Evolutionary conservation across 352 stramenopile species (phyloP), one percentile per base, ranked within the genome.

Genomic region (Globisporangium echinulatum): DNA sequence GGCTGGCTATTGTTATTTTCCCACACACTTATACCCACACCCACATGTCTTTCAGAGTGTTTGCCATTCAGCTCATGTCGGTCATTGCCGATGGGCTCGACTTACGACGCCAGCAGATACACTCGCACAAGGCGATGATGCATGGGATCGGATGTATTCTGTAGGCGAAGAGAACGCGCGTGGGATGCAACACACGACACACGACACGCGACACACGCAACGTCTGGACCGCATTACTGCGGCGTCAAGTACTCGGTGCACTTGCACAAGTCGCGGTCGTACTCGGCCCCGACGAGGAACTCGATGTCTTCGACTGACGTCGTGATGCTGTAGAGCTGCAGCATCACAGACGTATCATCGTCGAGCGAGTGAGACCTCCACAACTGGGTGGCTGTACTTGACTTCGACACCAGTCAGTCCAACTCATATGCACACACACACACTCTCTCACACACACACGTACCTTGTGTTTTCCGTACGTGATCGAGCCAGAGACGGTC

Each of bases 211-310:
- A 44, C 40, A 44, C 40, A 14, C 11, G 39, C 37, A 3, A 19
- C 38, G 25, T 33, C 25, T 33, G 25, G 25, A 33, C 25, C 25
- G 25, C 25, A 6, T 68, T 49, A 88, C 49, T 67, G 68, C 50
- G 80, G 76, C 43, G 74, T 82, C 61, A 87, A 56, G 61, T 92
- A 95, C 51, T 90, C 70, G 7, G 73, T 82, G 68, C 85, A 95
- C 62, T 85, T 92, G 69, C 85, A 95, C 13, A 95, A 69, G 10
- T 77, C 78, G 11, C 85, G 83, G 64, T 91, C 82, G 60, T 93
- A 92, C 63, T 95, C 82, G 38, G 82, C 83, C n/a, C 84, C 83
- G 17, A 95, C 85, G 15, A 92, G 79, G 60, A 95, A 95, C 63
- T 92, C 81, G 40, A 93, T 82, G 61, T 90, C 76, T 10, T 79